Base-by-base conservation (phyloP, 345 rosid species). In the Populus nigra region DNA sequence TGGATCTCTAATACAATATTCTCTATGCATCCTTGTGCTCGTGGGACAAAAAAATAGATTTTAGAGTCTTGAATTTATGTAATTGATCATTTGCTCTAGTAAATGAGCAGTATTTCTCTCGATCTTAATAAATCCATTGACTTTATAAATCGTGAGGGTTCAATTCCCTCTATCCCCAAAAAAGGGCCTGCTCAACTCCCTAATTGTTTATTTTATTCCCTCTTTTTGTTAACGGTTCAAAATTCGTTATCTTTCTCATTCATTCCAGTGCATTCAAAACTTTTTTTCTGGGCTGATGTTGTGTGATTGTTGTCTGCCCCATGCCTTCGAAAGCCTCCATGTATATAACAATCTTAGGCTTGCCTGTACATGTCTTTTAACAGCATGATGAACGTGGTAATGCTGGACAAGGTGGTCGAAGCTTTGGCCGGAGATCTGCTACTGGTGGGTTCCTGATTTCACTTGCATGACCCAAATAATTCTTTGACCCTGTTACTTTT, bases 331-430 rank as follows among this genome's bases (percentile, higher is more conserved):
- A 83, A 87, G 89, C 87, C 79, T 84, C 87, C 76, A 33, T 83
- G 81, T 86, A 86, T 88, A 77, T 91, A 89, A 88, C 91, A 84
- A 84, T 92, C 78, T 92, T 88, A 84, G 94, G 85, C 89, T 89
- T 93, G 90, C 93, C 88, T 92, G 87, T 93, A 84, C 86, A 65
- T 93, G 89, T 93, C 86, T 91, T 88, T 78, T 90, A 87, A 91
- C 93, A 96, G 99, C 95, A 88, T 35, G 93, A 93, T 87, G 97
- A 89, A 77, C 95, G 88, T 77, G 86, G 84, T 88, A 85, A 36
- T 85, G 83, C 89, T 49, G 79, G 88, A 78, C 92, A 84, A 86
- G 93, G 68, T 82, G 94, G 88, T 84, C 89, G 90, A 86, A 85
- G 89, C 86, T 85, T 81, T 77, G 82, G 83, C 43, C 83, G 78